phyloP scores from a whole-genome alignment of 768 basidiomycete species.

The Leucocoprinus sp. region DNA sequence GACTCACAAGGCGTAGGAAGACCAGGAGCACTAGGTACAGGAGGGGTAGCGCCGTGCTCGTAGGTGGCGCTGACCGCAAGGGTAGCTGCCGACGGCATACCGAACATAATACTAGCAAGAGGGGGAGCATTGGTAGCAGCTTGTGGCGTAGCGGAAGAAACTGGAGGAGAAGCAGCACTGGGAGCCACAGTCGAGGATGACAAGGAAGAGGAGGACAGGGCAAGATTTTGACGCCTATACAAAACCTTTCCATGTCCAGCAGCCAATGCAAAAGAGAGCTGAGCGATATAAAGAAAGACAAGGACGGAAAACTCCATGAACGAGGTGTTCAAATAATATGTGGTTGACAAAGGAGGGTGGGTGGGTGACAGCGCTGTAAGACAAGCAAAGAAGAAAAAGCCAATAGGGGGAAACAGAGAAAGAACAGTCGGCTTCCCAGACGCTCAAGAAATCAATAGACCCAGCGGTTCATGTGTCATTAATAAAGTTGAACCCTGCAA shows the following conservation, averaged over 20 bases:
- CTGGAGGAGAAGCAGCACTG: slow-evolving; percentile 33
- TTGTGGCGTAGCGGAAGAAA: slow-evolving; percentile 59
- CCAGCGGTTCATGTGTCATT: background rate
- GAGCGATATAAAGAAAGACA: slow-evolving; percentile 36
- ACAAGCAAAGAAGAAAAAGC: slow-evolving; percentile 9
- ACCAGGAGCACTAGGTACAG: slow-evolving; percentile 54
- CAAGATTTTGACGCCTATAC: slow-evolving; percentile 31
- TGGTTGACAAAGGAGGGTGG: slow-evolving; percentile 21
- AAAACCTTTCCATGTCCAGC: slow-evolving; percentile 28
- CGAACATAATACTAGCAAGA: slow-evolving; percentile 35
- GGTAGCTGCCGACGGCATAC: slow-evolving; percentile 27
- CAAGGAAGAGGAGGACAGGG: slow-evolving; percentile 11
- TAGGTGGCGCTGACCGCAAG: slow-evolving; percentile 44
- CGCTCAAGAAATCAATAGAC: background rate
- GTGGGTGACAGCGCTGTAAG: slow-evolving; percentile 12
- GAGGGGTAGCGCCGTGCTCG: slow-evolving; percentile 50
- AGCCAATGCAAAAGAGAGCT: slow-evolving; percentile 29
- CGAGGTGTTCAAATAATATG: slow-evolving; percentile 15
- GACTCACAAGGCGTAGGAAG: slow-evolving; percentile 55
- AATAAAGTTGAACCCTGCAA: background rate
- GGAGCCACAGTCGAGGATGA: slow-evolving; percentile 12
- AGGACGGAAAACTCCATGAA: slow-evolving; percentile 39
- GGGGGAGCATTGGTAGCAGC: slow-evolving; percentile 30
- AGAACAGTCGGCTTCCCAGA: too few relatives aligned
- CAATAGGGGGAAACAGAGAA: background rate